Conservation (phyloP, 2,329 filamentous ascomycete genomes). For the Colletotrichum horii region DNA sequence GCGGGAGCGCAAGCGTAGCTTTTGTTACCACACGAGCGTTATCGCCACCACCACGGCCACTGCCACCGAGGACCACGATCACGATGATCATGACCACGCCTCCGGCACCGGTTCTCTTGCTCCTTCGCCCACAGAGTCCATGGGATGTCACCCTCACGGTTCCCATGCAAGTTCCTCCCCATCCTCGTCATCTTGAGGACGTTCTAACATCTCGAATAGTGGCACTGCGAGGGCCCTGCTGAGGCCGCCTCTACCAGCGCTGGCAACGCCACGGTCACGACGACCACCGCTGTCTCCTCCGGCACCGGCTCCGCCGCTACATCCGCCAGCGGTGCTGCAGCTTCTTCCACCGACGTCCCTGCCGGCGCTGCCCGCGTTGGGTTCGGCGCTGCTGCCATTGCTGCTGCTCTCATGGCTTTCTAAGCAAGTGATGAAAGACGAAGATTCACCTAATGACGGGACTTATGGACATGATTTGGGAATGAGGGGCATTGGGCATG, state of each 20-base stretch:
- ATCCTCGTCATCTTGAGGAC: too few species aligned
- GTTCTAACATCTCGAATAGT: neutral
- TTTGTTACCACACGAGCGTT: too few species aligned
- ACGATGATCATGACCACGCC: slow-evolving; percentile 11
- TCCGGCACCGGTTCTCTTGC: slow-evolving; percentile 26
- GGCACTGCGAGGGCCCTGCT: slow-evolving; percentile 17
- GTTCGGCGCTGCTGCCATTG: slow-evolving; percentile 11
- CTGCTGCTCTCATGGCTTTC: slow-evolving; percentile 14
- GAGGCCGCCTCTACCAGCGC: neutral
- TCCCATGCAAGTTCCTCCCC: too few species aligned
- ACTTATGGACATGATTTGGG: neutral
- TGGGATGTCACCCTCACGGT: slow-evolving; percentile 34
- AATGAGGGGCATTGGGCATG: neutral
- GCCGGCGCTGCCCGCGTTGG: slow-evolving; percentile 10
- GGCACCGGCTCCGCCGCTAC: slow-evolving; percentile 47
- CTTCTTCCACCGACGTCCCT: slow-evolving; percentile 13
- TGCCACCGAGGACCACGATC: neutral
- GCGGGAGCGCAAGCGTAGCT: too few species aligned
- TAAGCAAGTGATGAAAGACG: neutral
- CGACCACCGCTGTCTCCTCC: neutral
- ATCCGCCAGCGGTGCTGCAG: slow-evolving; percentile 23
- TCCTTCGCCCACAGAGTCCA: slow-evolving; percentile 34
- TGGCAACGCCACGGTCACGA: neutral
- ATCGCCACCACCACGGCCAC: too few species aligned
- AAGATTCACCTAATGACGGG: neutral